Conservation (phyloP, 495 filamentous ascomycete genomes). For the Trichoderma asperelloides region DNA sequence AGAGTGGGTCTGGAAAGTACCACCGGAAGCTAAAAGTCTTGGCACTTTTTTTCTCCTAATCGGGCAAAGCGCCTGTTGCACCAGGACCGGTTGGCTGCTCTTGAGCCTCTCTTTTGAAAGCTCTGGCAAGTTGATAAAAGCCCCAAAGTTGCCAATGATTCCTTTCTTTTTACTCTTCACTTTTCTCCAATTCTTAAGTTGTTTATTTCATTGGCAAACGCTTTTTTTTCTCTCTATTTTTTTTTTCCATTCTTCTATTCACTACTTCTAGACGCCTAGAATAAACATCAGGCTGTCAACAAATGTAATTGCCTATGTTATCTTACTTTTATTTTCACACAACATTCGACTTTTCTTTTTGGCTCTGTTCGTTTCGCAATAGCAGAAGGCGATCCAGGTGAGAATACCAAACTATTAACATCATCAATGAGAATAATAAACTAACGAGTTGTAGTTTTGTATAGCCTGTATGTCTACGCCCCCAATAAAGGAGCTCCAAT, state of each 20-base stretch:
- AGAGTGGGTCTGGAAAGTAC: neutral
- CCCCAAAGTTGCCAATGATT: too few relatives aligned
- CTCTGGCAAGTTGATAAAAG: too few relatives aligned
- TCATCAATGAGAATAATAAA: neutral
- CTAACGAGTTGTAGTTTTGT: constrained; percentile 24
- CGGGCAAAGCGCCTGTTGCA: neutral
- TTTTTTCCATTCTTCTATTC: neutral
- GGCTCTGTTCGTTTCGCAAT: constrained; percentile 14
- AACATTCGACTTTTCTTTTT: constrained; percentile 24
- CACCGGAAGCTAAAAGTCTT: neutral
- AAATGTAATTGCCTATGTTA: too few relatives aligned
- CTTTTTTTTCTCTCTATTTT: neutral
- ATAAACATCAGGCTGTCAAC: constrained; percentile 9
- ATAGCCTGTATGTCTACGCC: constrained; percentile 61
- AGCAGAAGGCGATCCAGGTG: constrained; percentile 31
- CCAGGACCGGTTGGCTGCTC: neutral
- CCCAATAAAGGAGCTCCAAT: constrained; percentile 66
- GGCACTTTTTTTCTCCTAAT: constrained; percentile 4
- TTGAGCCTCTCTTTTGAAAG: neutral
- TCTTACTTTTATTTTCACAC: too few relatives aligned
- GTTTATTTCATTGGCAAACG: neutral
- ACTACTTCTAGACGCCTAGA: constrained; percentile 17
- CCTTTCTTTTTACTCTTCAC: too few relatives aligned
- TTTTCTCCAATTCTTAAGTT: neutral
- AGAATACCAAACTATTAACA: neutral